Conservation (phyloP, 768 basidiomycete genomes). For the Lentinula boryana region DNA sequence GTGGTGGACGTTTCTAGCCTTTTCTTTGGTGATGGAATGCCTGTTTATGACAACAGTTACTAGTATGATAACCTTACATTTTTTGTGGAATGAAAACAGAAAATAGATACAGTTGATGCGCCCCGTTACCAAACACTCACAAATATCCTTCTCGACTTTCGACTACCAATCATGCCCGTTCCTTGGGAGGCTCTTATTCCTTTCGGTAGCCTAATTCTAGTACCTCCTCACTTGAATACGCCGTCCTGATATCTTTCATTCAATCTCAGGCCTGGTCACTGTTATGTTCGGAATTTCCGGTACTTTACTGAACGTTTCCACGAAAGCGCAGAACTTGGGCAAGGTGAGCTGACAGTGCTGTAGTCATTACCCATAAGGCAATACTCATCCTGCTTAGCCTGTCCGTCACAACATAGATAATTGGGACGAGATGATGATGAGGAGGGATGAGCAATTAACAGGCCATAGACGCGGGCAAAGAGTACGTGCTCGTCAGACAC, state of each 20-base stretch:
- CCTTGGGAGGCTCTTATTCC: conserved; percentile 98
- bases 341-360: conserved; percentile 48
- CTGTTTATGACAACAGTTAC: no score
- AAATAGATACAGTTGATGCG: no score
- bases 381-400: conserved; percentile 39
- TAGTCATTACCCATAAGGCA: not conserved
- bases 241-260: conserved; percentile 1
- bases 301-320: conserved; percentile 75
- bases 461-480: conserved; percentile 83
- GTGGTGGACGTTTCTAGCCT: no score
- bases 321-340: conserved; percentile 80
- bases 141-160: not conserved
- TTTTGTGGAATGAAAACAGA: no score
- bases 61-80: no score
- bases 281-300: conserved; percentile 89
- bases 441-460: conserved; percentile 81
- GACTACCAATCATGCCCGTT: conserved; percentile 69
- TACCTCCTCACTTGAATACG: not conserved
- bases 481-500: conserved; percentile 41
- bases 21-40: no score
- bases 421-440: conserved; percentile 98
- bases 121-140: not conserved
- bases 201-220: conserved; percentile 52
- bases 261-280: conserved; percentile 64
- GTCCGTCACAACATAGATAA: conserved; percentile 79